Evolutionary conservation across 2,329 filamentous ascomycete genomes (phyloP).

Genomic region (Sarocladium brachiariae): DNA sequence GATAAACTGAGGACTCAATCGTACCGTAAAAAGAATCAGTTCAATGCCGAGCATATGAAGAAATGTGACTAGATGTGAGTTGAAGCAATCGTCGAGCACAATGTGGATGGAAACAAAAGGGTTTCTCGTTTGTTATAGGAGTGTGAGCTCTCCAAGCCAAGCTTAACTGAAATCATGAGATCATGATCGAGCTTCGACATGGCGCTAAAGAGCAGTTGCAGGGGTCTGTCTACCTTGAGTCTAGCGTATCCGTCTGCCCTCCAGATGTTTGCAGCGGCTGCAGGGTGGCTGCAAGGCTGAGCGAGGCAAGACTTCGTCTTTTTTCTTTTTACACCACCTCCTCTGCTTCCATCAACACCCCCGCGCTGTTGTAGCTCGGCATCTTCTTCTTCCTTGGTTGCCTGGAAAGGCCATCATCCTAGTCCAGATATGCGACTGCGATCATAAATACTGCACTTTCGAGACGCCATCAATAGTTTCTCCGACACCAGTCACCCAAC

Average conservation of each 20-base stretch:
- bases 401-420: no score
- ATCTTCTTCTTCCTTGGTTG: no score
- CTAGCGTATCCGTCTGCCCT: slow-evolving; percentile 4
- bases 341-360: background rate
- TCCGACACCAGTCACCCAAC: slow-evolving; percentile 3
- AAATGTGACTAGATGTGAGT: no score
- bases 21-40: no score
- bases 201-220: background rate
- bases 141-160: background rate
- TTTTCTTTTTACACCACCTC: background rate
- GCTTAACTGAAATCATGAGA: slow-evolving; percentile 7
- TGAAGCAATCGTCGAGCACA: background rate
- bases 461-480: background rate
- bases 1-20: no score
- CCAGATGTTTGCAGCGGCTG: background rate
- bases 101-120: background rate
- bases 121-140: background rate
- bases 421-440: background rate
- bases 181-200: slow-evolving; percentile 8
- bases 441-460: background rate
- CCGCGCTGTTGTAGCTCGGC: no score
- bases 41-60: no score
- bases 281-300: slow-evolving; percentile 9
- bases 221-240: background rate
- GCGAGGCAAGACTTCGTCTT: background rate